Conservation (phyloP, 768 basidiomycete species). For the Boletus coccyginus region DNA sequence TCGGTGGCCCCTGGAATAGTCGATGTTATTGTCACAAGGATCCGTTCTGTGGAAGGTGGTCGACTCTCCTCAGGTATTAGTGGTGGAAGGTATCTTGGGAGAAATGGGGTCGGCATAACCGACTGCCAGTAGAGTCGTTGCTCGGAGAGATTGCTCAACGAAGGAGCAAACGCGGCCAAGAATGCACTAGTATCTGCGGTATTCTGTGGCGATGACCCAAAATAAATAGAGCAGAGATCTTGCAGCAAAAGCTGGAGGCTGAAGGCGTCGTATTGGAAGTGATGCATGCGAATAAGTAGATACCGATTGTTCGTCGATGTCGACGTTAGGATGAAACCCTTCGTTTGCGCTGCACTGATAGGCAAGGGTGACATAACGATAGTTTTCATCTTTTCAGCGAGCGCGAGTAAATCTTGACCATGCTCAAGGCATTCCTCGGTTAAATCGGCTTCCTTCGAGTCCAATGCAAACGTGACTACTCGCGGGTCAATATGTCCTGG, state of each 20-base stretch:
- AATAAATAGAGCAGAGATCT: slow-evolving; percentile 39
- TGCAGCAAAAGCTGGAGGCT: slow-evolving; percentile 40
- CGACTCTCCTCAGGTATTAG: neutral
- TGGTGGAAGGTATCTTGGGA: slow-evolving; percentile 28
- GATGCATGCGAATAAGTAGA: slow-evolving; percentile 39
- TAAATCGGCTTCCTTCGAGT: slow-evolving; percentile 2
- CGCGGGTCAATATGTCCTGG: slow-evolving; percentile 16
- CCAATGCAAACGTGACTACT: slow-evolving; percentile 24
- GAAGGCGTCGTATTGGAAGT: slow-evolving; percentile 52
- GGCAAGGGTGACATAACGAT: slow-evolving; percentile 23
- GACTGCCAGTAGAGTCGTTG: slow-evolving; percentile 38
- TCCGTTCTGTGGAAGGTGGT: neutral
- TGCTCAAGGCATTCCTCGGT: slow-evolving; percentile 11
- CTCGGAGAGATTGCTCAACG: slow-evolving; percentile 14
- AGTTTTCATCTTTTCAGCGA: slow-evolving; percentile 21
- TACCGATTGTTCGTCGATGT: slow-evolving; percentile 11
- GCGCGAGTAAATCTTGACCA: slow-evolving; percentile 1
- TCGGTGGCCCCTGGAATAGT: slow-evolving; percentile 42
- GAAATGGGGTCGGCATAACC: slow-evolving; percentile 29
- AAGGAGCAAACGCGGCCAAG: slow-evolving; percentile 23
- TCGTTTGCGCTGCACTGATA: slow-evolving; percentile 17
- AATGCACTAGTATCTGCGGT: slow-evolving; percentile 30
- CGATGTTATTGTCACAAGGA: slow-evolving; percentile 33
- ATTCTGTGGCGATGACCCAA: slow-evolving; percentile 20
- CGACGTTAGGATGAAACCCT: slow-evolving; percentile 18